Base-by-base conservation (phyloP, 805 yeast genomes). In the Metschnikowia hibisci region DNA sequence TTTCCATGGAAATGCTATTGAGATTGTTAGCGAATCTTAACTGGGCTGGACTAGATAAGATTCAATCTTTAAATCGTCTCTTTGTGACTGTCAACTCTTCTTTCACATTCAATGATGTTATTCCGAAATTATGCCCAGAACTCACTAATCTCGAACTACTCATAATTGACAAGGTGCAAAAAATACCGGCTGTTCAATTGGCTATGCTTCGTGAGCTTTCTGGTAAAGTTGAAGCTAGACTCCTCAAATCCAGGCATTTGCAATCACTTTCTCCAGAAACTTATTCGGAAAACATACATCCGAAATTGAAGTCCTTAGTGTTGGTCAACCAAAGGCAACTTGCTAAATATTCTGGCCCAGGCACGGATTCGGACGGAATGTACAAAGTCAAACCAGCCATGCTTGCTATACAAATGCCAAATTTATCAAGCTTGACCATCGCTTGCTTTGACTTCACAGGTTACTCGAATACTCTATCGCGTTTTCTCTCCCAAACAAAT, bases 361-460 rank as follows among this genome's bases (percentile, higher is more conserved):
- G 16, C 27, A 26, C 39, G n/a, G 39, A 35, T 16, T 15, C 15
- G n/a, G 28, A 35, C 10, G 39, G 39, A 27, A 26, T 35, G 31
- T 18, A 27, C 10, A 35, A 35, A n/a, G 39, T 35, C 15, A 26
- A 16, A 31, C 39, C 39, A 8, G 23, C 39, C 14, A 35, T 35
- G 28, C 31, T 27, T 15, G 20, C 25, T n/a, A 35, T 27, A 27
- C 13, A 22, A 6, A 29, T 37, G 40, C 32, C 32, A 12, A 14
- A 28, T 11, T 22, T 37, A 12, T 13, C 34, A 13, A 13, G 33
- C 12, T 22, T 37, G 8, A 37, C 40, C 11, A 20, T 69, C 7
- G 63, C 59, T 0, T 61, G 65, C n/a, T 66, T 54, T 45, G 66
- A 66, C 41, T 66, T 69, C 14, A 8, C 33, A 28, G 40, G 34